Evolutionary conservation across 2,329 filamentous ascomycete species (phyloP).

Genomic region (Chaetomium strumarium): DNA sequence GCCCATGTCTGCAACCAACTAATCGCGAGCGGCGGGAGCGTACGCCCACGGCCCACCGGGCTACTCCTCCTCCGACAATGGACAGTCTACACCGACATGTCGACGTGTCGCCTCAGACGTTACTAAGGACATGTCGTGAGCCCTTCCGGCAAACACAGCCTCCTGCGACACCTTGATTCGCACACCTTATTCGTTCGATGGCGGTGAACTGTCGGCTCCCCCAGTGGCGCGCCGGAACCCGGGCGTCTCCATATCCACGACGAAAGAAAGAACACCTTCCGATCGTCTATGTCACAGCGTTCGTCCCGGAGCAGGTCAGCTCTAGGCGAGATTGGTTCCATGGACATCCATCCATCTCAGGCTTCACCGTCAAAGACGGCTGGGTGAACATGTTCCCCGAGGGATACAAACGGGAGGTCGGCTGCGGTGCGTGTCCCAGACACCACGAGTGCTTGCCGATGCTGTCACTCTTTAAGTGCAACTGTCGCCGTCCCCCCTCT

Average conservation of each 20-base stretch:
- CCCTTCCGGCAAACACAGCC: conserved; percentile 16
- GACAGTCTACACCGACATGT: conserved; percentile 24
- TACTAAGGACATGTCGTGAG: conserved; percentile 17
- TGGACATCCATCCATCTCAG: background rate
- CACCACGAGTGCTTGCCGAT: conserved; percentile 19
- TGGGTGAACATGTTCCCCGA: conserved; percentile 15
- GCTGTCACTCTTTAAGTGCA: conserved; percentile 22
- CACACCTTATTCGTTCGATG: conserved; percentile 17
- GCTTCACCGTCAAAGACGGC: conserved; percentile 9
- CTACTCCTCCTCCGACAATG: conserved; percentile 10
- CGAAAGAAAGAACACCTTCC: conserved; percentile 6
- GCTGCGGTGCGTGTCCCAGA: conserved; percentile 23
- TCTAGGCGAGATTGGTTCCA: background rate
- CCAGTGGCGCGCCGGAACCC: conserved; percentile 8
- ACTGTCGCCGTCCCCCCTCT: conserved; percentile 16
- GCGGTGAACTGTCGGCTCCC: conserved; percentile 5
- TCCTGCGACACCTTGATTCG: conserved; percentile 6
- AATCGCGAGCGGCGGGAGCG: conserved; percentile 7
- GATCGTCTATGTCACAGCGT: conserved; percentile 19
- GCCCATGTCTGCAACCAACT: conserved; percentile 20
- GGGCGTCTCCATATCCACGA: conserved; percentile 5
- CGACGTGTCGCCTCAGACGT: conserved; percentile 24
- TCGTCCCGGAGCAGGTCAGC: conserved; percentile 7
- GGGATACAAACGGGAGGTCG: conserved; percentile 24
- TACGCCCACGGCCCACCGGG: conserved; percentile 6